phyloP scores from a whole-genome alignment of 306 rosid genomes.

The Cucurbita moschata region DNA sequence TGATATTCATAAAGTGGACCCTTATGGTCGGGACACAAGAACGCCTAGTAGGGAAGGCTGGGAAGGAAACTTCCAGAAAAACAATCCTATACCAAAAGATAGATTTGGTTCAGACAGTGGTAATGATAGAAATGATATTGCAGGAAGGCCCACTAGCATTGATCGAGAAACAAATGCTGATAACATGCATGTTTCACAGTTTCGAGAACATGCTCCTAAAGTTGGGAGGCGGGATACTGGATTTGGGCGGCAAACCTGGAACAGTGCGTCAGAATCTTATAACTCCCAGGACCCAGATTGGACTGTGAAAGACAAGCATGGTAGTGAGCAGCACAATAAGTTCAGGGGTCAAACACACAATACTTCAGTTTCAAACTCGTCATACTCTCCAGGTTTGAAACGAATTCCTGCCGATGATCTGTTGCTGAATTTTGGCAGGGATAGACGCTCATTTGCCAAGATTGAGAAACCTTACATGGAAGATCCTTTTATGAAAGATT shows the following conservation, averaged over 20 bases:
- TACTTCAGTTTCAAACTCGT: slow-evolving; percentile 29
- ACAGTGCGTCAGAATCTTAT: slow-evolving; percentile 26
- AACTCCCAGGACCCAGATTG: slow-evolving; percentile 36
- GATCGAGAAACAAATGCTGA: slow-evolving; percentile 35
- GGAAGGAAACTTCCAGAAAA: slow-evolving; percentile 61
- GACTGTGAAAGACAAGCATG: slow-evolving; percentile 29
- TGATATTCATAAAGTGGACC: slow-evolving; percentile 53
- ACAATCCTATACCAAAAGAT: slow-evolving; percentile 32
- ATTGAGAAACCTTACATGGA: slow-evolving; percentile 51
- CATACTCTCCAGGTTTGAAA: slow-evolving; percentile 46
- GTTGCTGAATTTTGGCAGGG: slow-evolving; percentile 74
- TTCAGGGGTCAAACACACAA: slow-evolving; percentile 40
- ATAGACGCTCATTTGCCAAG: slow-evolving; percentile 45
- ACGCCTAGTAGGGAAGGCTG: slow-evolving; percentile 42
- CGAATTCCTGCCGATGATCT: slow-evolving; percentile 60
- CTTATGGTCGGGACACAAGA: slow-evolving; percentile 31
- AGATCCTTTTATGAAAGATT: slow-evolving; percentile 49
- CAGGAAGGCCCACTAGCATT: slow-evolving; percentile 27
- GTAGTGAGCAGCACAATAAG: slow-evolving; percentile 39
- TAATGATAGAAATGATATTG: slow-evolving; percentile 34
- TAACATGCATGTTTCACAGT: slow-evolving; percentile 30
- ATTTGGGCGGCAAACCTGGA: slow-evolving; percentile 57
- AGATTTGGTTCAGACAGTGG: slow-evolving; percentile 31
- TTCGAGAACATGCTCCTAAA: slow-evolving; percentile 33
- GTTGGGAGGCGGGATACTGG: slow-evolving; percentile 51